These are phyloP conservation scores for Aphanomyces stellatus DNA, from an alignment of 352 stramenopile genomes.

Conservation along the genomic window DNA sequence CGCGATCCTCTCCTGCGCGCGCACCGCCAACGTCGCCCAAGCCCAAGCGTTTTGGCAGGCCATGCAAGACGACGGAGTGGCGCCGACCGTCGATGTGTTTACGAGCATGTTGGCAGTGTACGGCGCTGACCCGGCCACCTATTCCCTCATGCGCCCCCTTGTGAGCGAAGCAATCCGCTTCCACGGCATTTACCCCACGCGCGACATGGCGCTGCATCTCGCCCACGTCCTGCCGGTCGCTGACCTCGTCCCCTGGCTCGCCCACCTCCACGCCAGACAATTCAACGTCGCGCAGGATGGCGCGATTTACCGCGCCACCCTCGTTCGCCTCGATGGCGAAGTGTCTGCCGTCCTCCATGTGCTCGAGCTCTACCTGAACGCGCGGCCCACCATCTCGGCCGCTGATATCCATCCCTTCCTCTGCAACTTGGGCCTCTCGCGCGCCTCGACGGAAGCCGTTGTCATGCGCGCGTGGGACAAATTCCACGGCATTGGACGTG, in stretches of 20 bases:
- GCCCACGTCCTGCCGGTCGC: neutral
- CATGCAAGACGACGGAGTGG: neutral
- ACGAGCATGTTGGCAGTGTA: neutral
- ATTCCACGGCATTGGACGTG: neutral
- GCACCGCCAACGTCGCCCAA: neutral
- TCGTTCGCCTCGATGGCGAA: neutral
- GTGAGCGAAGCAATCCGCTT: neutral
- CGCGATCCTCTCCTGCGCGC: neutral
- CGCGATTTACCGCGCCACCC: neutral
- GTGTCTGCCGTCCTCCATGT: neutral
- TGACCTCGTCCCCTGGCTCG: neutral
- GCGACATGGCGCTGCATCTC: constrained; percentile 1
- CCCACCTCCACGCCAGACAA: neutral
- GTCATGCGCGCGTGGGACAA: neutral
- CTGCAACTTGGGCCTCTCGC: neutral
- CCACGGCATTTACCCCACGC: neutral
- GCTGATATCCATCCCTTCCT: neutral
- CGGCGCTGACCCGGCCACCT: neutral
- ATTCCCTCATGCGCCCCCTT: neutral
- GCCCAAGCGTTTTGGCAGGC: constrained; percentile 1
- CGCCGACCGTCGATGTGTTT: neutral
- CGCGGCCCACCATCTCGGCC: neutral
- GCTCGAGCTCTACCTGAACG: neutral
- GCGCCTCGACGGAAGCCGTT: neutral
- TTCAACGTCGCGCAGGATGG: neutral